Evolutionary conservation across 2,329 filamentous ascomycete genomes (phyloP).

Genomic region (Torrubiella hemipterigena): DNA sequence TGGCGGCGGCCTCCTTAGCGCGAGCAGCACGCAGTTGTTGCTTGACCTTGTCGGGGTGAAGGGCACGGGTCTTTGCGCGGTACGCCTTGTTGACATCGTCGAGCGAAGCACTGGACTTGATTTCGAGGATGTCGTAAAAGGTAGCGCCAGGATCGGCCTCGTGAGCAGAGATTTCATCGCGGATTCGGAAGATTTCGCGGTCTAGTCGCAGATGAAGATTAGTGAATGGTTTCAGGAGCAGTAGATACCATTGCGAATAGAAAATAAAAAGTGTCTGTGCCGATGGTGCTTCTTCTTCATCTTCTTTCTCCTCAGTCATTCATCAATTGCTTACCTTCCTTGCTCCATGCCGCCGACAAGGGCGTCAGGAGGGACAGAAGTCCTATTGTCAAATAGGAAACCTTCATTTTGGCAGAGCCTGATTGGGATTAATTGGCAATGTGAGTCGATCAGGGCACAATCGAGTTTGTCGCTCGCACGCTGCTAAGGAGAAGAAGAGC

Average conservation of each 20-base stretch:
- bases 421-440: too few species aligned
- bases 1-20: constrained; percentile 34
- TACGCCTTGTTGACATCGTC: constrained; percentile 92
- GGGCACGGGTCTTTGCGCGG: constrained; percentile 68
- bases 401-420: constrained; percentile 53
- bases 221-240: background rate
- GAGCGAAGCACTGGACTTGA: constrained; percentile 59
- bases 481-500: too few species aligned
- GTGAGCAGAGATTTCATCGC: constrained; percentile 74
- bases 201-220: constrained; percentile 43
- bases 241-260: background rate
- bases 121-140: constrained; percentile 89
- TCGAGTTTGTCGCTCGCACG: too few species aligned
- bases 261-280: background rate
- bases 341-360: constrained; percentile 66
- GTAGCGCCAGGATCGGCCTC: constrained; percentile 65
- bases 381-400: constrained; percentile 53
- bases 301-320: background rate
- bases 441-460: too few species aligned
- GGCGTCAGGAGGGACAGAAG: constrained; percentile 56
- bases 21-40: constrained; percentile 65
- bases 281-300: background rate
- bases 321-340: constrained; percentile 55
- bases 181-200: constrained; percentile 93
- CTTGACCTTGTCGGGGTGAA: constrained; percentile 94